Percentiles rank a stretch among this genome's conserved stretches.
These are phyloP conservation scores for Notholithocarpus densiflorus DNA, from an alignment of 306 rosid genomes.

Conservation along the genomic window DNA sequence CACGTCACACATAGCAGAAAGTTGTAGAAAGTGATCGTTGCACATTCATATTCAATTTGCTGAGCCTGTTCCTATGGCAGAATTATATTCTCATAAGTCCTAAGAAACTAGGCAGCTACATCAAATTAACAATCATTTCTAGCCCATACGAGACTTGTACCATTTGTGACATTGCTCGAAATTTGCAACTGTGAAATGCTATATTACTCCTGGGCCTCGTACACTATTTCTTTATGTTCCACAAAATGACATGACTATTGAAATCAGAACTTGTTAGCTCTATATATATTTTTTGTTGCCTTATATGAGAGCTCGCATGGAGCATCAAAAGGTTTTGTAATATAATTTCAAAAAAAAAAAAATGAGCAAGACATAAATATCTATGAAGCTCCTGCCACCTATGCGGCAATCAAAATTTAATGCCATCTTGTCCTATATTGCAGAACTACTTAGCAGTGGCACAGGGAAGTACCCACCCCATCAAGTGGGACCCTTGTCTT, in stretches of 20 bases:
- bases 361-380: not conserved
- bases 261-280: not conserved
- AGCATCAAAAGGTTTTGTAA: not conserved
- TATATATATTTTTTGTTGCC: not conserved
- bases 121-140: not conserved
- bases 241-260: not conserved
- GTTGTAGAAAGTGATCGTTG: no score
- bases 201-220: not conserved
- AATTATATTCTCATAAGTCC: no score
- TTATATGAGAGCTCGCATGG: not conserved
- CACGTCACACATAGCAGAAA: no score
- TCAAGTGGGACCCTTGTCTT: slow-evolving; percentile 18
- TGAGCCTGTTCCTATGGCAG: no score
- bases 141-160: no score
- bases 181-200: not conserved
- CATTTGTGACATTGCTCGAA: not conserved
- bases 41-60: no score
- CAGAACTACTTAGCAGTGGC: slow-evolving; percentile 21
- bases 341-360: not conserved
- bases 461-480: slow-evolving; percentile 41
- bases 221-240: not conserved
- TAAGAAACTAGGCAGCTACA: not conserved
- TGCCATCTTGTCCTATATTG: not conserved
- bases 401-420: not conserved
- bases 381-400: slow-evolving; percentile 1